Percentiles rank a stretch among this genome's conserved stretches.
Conservation (phyloP, 2,329 filamentous ascomycete species). For the Fusarium devonianum region DNA sequence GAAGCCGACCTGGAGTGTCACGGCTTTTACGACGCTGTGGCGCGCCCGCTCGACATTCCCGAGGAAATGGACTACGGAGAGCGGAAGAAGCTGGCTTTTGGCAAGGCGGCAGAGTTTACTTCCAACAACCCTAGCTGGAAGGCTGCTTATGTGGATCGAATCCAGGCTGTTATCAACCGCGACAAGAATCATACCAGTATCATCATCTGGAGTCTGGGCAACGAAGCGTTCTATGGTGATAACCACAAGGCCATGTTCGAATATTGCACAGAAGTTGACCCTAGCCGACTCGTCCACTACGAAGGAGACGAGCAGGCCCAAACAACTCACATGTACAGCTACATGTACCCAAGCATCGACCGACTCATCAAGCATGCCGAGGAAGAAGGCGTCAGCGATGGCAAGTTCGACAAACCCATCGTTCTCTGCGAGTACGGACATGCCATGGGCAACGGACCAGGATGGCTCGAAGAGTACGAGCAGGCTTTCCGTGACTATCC, state of each 20-base stretch:
- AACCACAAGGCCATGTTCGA: constrained; percentile 75
- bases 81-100: constrained; percentile 63
- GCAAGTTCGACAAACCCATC: constrained; percentile 62
- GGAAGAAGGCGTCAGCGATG: constrained; percentile 53
- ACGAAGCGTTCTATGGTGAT: constrained; percentile 74
- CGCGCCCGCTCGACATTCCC: constrained; percentile 59
- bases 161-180: constrained; percentile 67
- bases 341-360: constrained; percentile 69
- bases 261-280: constrained; percentile 65
- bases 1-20: constrained; percentile 62
- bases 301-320: constrained; percentile 68
- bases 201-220: constrained; percentile 77
- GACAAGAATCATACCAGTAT: constrained; percentile 77
- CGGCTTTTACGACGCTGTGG: constrained; percentile 59
- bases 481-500: constrained; percentile 67
- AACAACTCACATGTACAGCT: constrained; percentile 70
- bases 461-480: constrained; percentile 72
- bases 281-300: constrained; percentile 68
- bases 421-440: constrained; percentile 66
- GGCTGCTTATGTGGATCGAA: constrained; percentile 72
- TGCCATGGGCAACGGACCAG: constrained; percentile 79
- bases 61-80: constrained; percentile 67
- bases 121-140: constrained; percentile 68
- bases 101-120: constrained; percentile 63
- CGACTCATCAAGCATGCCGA: constrained; percentile 56